Percentiles rank a stretch among this genome's conserved stretches.
phyloP scores from a whole-genome alignment of 345 rosid species.

The Bruguiera parviflora region DNA sequence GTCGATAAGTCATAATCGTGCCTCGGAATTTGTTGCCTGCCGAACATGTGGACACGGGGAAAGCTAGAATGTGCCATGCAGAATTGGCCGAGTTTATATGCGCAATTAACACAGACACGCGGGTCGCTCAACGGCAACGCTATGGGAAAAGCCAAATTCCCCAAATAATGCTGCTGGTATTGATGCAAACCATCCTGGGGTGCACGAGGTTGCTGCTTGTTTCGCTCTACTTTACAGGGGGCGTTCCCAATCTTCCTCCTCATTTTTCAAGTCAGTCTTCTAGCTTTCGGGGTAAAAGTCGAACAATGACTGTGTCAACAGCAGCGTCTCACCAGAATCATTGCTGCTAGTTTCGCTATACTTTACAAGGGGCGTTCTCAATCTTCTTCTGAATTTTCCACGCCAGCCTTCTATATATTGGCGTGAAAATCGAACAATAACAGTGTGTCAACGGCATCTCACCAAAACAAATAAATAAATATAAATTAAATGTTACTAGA shows the following conservation, averaged over 20 bases:
- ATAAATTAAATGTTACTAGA: too few species aligned
- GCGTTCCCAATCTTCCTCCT: constrained; percentile 8
- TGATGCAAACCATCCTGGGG: background rate
- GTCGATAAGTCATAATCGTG: too few species aligned
- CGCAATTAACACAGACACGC: background rate
- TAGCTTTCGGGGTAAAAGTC: too few species aligned
- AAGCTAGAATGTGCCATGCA: constrained; percentile 5
- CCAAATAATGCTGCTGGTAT: constrained; percentile 16
- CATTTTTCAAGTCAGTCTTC: background rate
- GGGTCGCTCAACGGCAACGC: background rate
- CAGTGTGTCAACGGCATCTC: background rate
- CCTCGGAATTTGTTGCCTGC: background rate
- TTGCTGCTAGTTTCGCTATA: constrained; percentile 12
- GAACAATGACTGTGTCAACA: too few species aligned
- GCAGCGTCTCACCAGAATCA: too few species aligned
- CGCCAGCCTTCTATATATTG: background rate
- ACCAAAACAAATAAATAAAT: too few species aligned
- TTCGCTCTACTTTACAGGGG: constrained; percentile 17
- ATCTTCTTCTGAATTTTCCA: background rate
- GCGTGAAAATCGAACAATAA: too few species aligned
- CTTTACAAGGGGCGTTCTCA: constrained; percentile 19
- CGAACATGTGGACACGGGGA: background rate
- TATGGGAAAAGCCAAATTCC: background rate
- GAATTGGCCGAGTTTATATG: background rate
- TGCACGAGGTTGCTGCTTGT: constrained; percentile 10